Evolutionary conservation across 129 eudicot genomes (phyloP), one percentile per base, ranked within the genome.

Genomic region (Deinandra increscens): DNA sequence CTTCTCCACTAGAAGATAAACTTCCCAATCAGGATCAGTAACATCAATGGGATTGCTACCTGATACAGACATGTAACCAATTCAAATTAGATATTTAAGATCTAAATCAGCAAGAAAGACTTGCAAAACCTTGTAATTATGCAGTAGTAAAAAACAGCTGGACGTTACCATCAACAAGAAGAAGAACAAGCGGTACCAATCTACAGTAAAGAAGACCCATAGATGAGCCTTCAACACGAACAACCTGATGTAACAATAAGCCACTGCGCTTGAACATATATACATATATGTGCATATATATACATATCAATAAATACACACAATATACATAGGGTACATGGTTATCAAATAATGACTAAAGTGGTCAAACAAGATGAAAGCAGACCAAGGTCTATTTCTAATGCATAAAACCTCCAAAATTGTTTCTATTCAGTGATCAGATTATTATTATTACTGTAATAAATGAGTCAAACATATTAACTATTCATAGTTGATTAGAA

Each of bases 1-100:
- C 70, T 83, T 85, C 79, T 83, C 84, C 68, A 89, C 81, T 17
- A 89, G 1, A 37, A 90, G 81, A 71, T 84, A 89, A 50, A 94
- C 60, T 79, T 89, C 93, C 99, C 99, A 94, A 14, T 82, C 79
- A 36, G 99, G 95, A 81, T 94, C 99, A 17, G 87, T 87, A 17
- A 94, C 86, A 64, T 94, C 99, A 64, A 94, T 89, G 12, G 99
- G 97, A 76, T 84, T 94, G 87, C 99, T 94, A 81, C 99, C 99
- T 94, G 91, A 61, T 66, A 34, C 74, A 80, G 44, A 38, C 63
- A 53, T n/a, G 58, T 15, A 38, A 60, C 41, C 5, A 13, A 13
- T 4, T 66, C 18, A 62, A 68, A 45, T 7, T 19, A 41, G n/a
- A 55, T 60, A 46, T 46, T 15, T 55, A 17, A 1, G 11, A 39